Evolutionary conservation across 2,329 filamentous ascomycete species (phyloP).

Genomic region (Diaporthe eres): DNA sequence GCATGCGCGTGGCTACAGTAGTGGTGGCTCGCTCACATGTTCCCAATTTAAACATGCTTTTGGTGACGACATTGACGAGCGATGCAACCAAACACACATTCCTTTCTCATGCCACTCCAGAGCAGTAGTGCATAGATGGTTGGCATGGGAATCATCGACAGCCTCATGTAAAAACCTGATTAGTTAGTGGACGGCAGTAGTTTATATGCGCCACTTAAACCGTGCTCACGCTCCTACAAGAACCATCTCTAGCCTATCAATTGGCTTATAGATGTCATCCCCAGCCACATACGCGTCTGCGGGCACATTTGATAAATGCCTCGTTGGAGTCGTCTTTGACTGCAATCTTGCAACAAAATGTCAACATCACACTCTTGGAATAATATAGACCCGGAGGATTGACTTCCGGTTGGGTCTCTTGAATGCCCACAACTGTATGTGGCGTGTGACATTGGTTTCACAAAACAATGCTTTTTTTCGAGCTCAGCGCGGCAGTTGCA

Average conservation of each 20-base stretch:
- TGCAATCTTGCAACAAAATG: background rate
- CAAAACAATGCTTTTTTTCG: background rate
- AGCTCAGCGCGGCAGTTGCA: slow-evolving; percentile 1
- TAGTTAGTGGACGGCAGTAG: background rate
- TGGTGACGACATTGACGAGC: background rate
- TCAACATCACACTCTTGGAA: background rate
- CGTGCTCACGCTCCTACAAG: background rate
- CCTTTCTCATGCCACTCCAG: background rate
- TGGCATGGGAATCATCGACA: background rate
- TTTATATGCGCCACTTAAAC: background rate
- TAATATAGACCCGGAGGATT: background rate
- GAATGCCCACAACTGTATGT: background rate
- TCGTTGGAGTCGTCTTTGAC: background rate
- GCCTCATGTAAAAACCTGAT: no score
- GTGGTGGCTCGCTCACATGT: background rate
- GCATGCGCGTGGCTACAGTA: no score
- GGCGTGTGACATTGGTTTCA: slow-evolving; percentile 11
- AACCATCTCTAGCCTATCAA: background rate
- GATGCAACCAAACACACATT: no score
- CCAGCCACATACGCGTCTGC: background rate
- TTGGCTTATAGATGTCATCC: background rate
- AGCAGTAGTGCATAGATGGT: background rate
- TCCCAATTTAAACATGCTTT: background rate
- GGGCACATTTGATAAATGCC: background rate
- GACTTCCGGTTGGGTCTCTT: background rate